Conservation (phyloP, 495 filamentous ascomycete species). For the Podospora anserina region DNA sequence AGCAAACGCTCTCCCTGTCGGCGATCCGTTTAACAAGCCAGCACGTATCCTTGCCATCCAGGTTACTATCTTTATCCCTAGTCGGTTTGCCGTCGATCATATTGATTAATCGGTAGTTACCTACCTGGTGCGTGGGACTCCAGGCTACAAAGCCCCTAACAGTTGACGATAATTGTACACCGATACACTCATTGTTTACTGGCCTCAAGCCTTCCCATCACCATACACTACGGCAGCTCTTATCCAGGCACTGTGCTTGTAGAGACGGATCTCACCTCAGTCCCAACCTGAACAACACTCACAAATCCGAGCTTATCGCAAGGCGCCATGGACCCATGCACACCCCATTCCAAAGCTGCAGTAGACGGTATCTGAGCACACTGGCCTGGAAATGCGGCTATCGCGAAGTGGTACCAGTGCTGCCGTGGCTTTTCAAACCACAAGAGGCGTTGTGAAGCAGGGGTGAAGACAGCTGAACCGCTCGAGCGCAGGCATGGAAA, state of each 20-base stretch:
- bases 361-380: background rate
- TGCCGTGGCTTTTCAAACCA: background rate
- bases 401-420: background rate
- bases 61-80: background rate
- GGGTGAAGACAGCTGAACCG: slow-evolving; percentile 1
- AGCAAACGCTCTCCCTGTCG: background rate
- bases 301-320: background rate
- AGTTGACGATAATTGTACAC: background rate
- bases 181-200: background rate
- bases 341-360: background rate
- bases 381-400: background rate
- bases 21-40: background rate
- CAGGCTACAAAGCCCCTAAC: background rate
- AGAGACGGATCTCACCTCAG: background rate
- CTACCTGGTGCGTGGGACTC: background rate
- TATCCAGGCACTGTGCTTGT: background rate
- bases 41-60: background rate
- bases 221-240: background rate
- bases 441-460: background rate
- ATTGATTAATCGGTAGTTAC: background rate
- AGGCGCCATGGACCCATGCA: background rate
- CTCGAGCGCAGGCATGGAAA: background rate
- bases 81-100: background rate
- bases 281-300: background rate
- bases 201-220: no score